Evolutionary conservation across 75 land plant species (phyloP).

Genomic region (Picea sitchensis): DNA sequence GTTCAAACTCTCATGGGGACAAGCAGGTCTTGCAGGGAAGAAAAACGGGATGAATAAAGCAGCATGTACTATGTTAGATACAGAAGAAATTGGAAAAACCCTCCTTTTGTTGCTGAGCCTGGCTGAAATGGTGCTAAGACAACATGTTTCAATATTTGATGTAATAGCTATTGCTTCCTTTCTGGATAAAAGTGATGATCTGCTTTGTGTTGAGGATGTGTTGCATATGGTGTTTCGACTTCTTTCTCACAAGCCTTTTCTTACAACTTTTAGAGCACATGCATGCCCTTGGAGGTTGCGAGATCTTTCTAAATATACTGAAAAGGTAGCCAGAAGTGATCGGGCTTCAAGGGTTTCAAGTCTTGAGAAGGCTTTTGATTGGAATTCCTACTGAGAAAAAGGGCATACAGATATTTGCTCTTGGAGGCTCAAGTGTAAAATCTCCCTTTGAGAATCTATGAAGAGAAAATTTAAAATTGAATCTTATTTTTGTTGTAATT

Average conservation of each 20-base stretch:
- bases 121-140: conserved; percentile 84
- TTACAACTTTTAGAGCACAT: too few relatives aligned
- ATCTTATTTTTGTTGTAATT: conserved; percentile 50
- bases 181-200: too few relatives aligned
- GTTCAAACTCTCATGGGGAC: too few relatives aligned
- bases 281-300: too few relatives aligned
- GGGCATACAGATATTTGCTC: conserved; percentile 44
- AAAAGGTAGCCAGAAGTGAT: conserved; percentile 70
- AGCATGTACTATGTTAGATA: neutral
- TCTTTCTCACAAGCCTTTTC: too few relatives aligned
- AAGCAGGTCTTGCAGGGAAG: too few relatives aligned
- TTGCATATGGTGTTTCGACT: too few relatives aligned
- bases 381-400: conserved; percentile 71
- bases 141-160: conserved; percentile 58
- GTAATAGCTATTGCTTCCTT: too few relatives aligned
- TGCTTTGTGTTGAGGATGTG: too few relatives aligned
- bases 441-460: conserved; percentile 38
- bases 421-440: conserved; percentile 52
- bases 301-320: too few relatives aligned
- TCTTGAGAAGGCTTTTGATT: conserved; percentile 72
- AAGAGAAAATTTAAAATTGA: conserved; percentile 28
- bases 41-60: too few relatives aligned
- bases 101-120: conserved; percentile 81
- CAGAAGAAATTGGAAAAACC: conserved; percentile 75
- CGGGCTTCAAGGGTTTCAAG: conserved; percentile 79